Evolutionary conservation across 2,329 filamentous ascomycete species (phyloP), one percentile per base, ranked within the genome.

Genomic region (Xylaria sp.): DNA sequence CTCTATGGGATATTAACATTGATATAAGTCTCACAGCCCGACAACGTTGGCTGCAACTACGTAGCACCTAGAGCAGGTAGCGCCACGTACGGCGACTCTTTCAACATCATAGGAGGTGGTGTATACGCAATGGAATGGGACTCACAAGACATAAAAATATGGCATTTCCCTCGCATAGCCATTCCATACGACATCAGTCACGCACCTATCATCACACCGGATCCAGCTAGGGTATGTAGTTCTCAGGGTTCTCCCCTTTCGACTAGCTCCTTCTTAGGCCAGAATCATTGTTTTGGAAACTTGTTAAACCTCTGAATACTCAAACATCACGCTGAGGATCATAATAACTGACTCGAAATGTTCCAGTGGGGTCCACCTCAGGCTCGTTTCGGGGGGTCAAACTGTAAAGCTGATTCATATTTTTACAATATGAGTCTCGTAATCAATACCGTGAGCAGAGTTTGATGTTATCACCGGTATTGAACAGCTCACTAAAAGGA

Each of bases 121-220:
- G 85, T 92, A 2, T 92, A 91, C 71, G 90, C 89, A 5, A 86
- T 90, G 71, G 83, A 90, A 73, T 96, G 92, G 92, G 90, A 90
- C 56, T 80, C 82, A 10, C 79, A 86, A 1, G 86, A 84, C 63
- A 91, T 96, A 76, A 89, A 85, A 63, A 83, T 96, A 69, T 96
- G 90, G 89, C 92, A 92, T 81, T 96, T 94, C 78, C 82, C 89
- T 1, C 86, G 90, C n/a, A 80, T 79, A 33, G 76, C 78, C 9
- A 86, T 94, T 45, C 93, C 93, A 0, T 74, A 77, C 0, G 90
- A 96, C 74, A 89, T 95, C 56, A 77, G 79, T 4, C 77, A 79
- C 36, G 87, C 81, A 15, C 74, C 75, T 15, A 51, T 73, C 25
- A n/a, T 80, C 61, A 81, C 73, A 5, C 93, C 92, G 0, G 80